These are phyloP conservation scores for Arthrinium phaeospermum DNA, from an alignment of 2,329 filamentous ascomycete species.

Conservation along the genomic window DNA sequence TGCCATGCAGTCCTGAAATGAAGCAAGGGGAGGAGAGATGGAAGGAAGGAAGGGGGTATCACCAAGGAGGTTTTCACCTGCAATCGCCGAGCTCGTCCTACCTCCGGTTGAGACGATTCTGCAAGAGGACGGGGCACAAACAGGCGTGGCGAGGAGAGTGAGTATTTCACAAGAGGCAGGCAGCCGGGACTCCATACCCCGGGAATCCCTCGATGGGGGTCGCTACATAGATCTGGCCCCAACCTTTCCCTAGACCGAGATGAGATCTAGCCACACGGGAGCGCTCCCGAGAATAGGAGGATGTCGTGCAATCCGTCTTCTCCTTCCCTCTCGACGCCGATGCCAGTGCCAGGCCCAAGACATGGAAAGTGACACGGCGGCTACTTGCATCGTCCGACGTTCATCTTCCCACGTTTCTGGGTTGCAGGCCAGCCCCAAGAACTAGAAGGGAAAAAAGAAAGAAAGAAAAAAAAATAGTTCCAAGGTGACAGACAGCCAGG, in stretches of 20 bases:
- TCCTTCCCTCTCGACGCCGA: not conserved
- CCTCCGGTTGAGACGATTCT: not conserved
- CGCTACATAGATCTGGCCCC: not conserved
- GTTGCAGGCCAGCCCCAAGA: not conserved
- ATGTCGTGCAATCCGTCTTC: not conserved
- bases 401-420: not conserved
- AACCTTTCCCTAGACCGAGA: not conserved
- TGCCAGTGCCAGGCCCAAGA: not conserved
- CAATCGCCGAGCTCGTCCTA: slow-evolving; percentile 14
- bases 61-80: slow-evolving; percentile 19
- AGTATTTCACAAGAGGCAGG: not conserved
- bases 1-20: not conserved
- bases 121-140: not conserved
- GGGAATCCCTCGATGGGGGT: not conserved
- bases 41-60: slow-evolving; percentile 9
- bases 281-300: not conserved
- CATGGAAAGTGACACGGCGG: not conserved
- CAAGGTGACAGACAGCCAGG: not conserved
- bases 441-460: not conserved
- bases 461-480: not conserved
- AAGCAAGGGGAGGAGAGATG: not conserved
- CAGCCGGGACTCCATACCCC: not conserved
- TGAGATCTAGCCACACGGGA: slow-evolving; percentile 11
- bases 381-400: slow-evolving; percentile 3
- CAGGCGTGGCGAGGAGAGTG: slow-evolving; percentile 10